A percentile compares a stretch with the other conserved stretches of the same genome.
These are phyloP conservation scores for Asclepias syriaca DNA, from an alignment of 257 asterid genomes.

Conservation along the genomic window DNA sequence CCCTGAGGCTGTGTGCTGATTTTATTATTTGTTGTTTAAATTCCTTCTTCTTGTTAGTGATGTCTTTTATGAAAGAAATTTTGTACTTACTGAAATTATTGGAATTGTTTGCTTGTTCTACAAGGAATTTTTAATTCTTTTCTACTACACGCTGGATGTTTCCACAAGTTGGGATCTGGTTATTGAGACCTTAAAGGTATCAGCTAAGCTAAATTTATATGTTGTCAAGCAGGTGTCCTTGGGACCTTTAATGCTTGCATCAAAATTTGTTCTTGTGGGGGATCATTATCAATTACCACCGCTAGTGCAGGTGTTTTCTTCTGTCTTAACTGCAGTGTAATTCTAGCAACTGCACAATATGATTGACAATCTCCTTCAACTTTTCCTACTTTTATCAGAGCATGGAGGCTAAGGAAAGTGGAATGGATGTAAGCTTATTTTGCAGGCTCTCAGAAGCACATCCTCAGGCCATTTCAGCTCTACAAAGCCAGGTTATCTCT, in stretches of 20 bases:
- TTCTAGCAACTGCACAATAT: conserved; percentile 19
- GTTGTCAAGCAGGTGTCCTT: conserved; percentile 59
- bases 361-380: conserved; percentile 20
- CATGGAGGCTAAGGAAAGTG: conserved; percentile 93
- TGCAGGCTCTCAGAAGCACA: conserved; percentile 96
- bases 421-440: conserved; percentile 84
- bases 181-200: neutral
- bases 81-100: neutral
- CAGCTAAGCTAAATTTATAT: neutral
- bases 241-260: conserved; percentile 87
- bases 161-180: neutral
- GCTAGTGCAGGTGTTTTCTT: conserved; percentile 74
- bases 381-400: conserved; percentile 44
- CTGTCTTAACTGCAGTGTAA: conserved; percentile 12
- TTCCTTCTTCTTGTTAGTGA: neutral
- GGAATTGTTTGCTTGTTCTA: neutral
- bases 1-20: neutral
- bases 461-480: conserved; percentile 95
- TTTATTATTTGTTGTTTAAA: neutral
- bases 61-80: neutral
- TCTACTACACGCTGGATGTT: neutral
- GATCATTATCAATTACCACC: conserved; percentile 99
- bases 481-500: conserved; percentile 70
- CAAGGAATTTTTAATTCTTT: neutral
- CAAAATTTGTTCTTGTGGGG: conserved; percentile 94